A percentile compares a stretch with the other conserved stretches of the same genome.
phyloP scores from a whole-genome alignment of 108 stramenopile species.

The Cyclotella cryptica region DNA sequence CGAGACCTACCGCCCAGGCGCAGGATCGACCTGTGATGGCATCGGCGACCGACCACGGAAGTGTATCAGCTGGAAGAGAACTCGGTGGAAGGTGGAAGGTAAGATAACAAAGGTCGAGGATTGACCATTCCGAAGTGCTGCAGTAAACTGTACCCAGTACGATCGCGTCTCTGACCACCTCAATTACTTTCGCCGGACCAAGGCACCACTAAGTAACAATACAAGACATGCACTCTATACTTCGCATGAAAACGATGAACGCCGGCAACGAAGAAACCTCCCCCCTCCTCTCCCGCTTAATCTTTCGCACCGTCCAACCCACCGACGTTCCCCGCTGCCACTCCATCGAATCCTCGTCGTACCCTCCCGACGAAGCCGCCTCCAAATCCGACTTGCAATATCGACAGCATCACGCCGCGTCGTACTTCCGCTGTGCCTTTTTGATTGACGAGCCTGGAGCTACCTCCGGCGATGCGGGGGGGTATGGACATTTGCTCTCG shows the following conservation, averaged over 20 bases:
- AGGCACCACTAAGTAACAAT: not conserved
- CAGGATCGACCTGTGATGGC: too few relatives aligned
- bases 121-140: too few relatives aligned
- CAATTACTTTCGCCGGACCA: not conserved
- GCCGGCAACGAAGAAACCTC: conserved; percentile 4
- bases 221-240: not conserved
- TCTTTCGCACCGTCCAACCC: conserved; percentile 69
- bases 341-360: conserved; percentile 69
- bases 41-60: too few relatives aligned
- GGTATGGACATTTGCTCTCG: not conserved
- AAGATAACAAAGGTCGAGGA: too few relatives aligned
- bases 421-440: conserved; percentile 84
- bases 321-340: conserved; percentile 76
- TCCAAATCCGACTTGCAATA: conserved; percentile 82
- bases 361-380: conserved; percentile 87
- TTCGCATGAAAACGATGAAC: not conserved
- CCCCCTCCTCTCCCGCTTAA: conserved; percentile 39
- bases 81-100: too few relatives aligned
- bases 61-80: too few relatives aligned
- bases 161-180: too few relatives aligned
- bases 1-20: too few relatives aligned
- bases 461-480: not conserved
- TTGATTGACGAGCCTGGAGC: conserved; percentile 30
- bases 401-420: conserved; percentile 88
- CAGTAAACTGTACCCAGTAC: too few relatives aligned